Conservation (phyloP, 805 yeast species). For the Wickerhamiella australiensis region DNA sequence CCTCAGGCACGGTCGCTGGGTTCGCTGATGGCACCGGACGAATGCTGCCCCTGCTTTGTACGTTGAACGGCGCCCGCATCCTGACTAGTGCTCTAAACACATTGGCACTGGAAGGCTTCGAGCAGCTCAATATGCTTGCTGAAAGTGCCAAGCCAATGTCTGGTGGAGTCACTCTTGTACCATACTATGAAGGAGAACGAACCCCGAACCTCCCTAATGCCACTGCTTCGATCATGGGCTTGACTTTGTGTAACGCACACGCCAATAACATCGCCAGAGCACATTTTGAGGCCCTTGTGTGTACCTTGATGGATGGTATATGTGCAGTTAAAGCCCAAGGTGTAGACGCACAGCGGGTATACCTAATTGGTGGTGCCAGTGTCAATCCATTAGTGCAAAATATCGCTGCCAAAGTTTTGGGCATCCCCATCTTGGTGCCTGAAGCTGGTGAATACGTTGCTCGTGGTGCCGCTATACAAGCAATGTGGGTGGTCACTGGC, state of each 20-base stretch:
- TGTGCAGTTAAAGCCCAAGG: conserved; percentile 13
- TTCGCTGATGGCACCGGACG: conserved; percentile 20
- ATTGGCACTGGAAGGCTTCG: conserved; percentile 14
- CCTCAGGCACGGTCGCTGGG: conserved; percentile 22
- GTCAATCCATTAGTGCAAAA: conserved; percentile 21
- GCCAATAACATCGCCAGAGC: conserved; percentile 21
- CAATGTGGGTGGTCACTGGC: conserved; percentile 21
- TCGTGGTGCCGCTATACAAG: conserved; percentile 24
- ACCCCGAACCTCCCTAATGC: conserved; percentile 23
- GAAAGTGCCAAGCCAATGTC: conserved; percentile 17
- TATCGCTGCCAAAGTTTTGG: conserved; percentile 18
- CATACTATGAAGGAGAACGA: conserved; percentile 25
- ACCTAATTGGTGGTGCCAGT: conserved; percentile 23
- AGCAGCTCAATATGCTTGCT: conserved; percentile 17
- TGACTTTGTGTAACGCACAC: conserved; percentile 18
- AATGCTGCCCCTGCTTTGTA: conserved; percentile 22
- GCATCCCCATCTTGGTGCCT: conserved; percentile 17
- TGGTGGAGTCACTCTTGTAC: conserved; percentile 20
- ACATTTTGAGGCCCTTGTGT: conserved; percentile 20
- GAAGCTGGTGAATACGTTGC: conserved; percentile 22
- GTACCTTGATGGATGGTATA: conserved; percentile 22
- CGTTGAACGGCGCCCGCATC: conserved; percentile 23
- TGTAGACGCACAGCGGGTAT: conserved; percentile 13
- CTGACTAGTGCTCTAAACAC: conserved; percentile 14
- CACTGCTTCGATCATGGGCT: conserved; percentile 18